These are phyloP conservation scores for Pleodorina starrii DNA, from an alignment of 139 green algal genomes.

Conservation along the genomic window DNA sequence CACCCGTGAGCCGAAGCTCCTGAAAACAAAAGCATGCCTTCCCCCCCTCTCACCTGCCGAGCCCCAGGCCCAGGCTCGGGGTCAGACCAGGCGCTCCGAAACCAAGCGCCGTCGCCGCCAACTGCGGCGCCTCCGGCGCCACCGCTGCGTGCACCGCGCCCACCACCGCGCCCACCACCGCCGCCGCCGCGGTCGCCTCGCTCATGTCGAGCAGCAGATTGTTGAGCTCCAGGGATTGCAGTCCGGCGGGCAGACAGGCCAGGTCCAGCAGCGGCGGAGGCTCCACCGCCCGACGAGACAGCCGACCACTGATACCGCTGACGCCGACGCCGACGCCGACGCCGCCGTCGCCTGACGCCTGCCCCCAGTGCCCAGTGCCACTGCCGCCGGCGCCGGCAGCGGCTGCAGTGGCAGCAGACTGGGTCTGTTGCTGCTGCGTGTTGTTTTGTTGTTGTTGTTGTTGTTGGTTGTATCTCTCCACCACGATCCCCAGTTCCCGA, in stretches of 20 bases:
- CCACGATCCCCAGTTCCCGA: constrained; percentile 33
- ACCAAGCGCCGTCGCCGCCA: no score
- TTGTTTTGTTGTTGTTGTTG: neutral
- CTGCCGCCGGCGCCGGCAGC: neutral
- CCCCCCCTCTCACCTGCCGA: no score
- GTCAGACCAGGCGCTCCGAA: no score
- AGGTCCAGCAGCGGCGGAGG: constrained; percentile 27
- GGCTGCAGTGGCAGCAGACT: neutral
- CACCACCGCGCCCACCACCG: no score
- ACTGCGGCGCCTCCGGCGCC: no score
- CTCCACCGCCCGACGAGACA: constrained; percentile 7
- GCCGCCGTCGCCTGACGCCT: neutral
- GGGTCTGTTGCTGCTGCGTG: neutral
- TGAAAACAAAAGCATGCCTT: no score
- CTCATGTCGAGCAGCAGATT: constrained; percentile 21
- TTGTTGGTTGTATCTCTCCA: constrained; percentile 12
- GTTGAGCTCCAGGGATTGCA: constrained; percentile 33
- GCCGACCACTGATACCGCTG: neutral
- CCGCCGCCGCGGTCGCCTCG: neutral
- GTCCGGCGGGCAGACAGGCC: constrained; percentile 5
- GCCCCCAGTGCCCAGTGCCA: neutral
- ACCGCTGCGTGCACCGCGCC: no score
- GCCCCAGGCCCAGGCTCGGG: no score
- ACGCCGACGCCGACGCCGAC: neutral
- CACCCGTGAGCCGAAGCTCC: no score